Base-by-base conservation (phyloP, 805 yeast genomes). In the Candida xyloterini region DNA sequence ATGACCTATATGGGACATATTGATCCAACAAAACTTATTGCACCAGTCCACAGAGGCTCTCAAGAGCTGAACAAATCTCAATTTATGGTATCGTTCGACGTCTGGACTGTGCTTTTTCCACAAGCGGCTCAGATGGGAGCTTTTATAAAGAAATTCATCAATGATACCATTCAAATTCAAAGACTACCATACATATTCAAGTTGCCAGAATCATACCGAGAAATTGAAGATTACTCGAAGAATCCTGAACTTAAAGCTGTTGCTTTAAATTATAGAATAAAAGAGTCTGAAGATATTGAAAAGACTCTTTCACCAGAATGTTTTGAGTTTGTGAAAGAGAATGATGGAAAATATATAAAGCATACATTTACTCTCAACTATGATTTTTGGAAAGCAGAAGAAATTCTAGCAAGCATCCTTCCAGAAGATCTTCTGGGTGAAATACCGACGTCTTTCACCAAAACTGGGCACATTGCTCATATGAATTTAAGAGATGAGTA, bases 391-490 rank as follows among this genome's bases (percentile, higher is more conserved):
- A 79, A 79, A 50, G 72, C 90, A 0, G 99, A 95, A 40, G 96
- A 93, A 51, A 83, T 93, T 11, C 67, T 93, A 27, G 68, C 71
- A 31, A 76, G 95, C 0, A 75, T 89, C 3, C 62, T 93, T 31
- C 99, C 99, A 0, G 82, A 76, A 31, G 70, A 78, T 14, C 60
- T 79, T 15, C 62, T 77, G 6, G 81, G 75, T 29, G 95, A 88
- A 41, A 69, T 83, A 7, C 99, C 99, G 1, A 71, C 93, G 1
- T 95, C 98, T 0, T 93, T 85, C 60, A 86, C 98, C 1, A 78
- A 80, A 26, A 95, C 95, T 0, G 99, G 99, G 0, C 98, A 93
- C 63, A 75, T 93, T 42, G 99, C 98, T 0, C 99, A 93, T 62
- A 63, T 95, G 55, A 93, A 93, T 55, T 62, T 93, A 29, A 71